Conservation (phyloP, 176 grass and related monocot genomes). For the Raddia guianensis region DNA sequence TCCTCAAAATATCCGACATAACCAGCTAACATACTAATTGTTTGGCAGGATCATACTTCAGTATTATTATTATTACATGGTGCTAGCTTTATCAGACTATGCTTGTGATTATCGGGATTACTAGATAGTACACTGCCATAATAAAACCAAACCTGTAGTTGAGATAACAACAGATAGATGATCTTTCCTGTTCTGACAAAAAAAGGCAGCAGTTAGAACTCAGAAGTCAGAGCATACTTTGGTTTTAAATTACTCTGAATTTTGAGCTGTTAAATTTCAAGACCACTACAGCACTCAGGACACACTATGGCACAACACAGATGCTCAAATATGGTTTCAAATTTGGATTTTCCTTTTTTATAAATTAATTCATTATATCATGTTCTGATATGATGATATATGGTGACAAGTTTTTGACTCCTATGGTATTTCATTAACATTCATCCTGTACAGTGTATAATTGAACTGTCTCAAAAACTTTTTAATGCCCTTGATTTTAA, state of each 20-base stretch:
- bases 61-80: background rate
- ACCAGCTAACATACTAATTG: background rate
- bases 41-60: conserved; percentile 11
- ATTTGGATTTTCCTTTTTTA: background rate
- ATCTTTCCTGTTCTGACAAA: background rate
- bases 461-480: background rate
- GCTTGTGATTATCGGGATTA: background rate
- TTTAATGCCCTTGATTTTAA: background rate
- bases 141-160: background rate
- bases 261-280: background rate
- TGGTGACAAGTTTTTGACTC: background rate
- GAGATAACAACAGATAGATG: background rate
- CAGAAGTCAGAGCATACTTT: background rate
- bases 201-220: background rate
- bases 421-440: conserved; percentile 10
- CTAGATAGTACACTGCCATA: background rate
- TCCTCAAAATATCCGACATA: background rate
- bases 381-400: background rate
- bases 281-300: background rate
- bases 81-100: background rate
- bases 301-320: background rate
- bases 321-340: background rate
- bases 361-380: background rate
- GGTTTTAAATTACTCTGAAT: background rate
- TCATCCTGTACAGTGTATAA: background rate